Conservation (phyloP, 1,284 basidiomycete genomes). For the Ceratobasidium sp. region DNA sequence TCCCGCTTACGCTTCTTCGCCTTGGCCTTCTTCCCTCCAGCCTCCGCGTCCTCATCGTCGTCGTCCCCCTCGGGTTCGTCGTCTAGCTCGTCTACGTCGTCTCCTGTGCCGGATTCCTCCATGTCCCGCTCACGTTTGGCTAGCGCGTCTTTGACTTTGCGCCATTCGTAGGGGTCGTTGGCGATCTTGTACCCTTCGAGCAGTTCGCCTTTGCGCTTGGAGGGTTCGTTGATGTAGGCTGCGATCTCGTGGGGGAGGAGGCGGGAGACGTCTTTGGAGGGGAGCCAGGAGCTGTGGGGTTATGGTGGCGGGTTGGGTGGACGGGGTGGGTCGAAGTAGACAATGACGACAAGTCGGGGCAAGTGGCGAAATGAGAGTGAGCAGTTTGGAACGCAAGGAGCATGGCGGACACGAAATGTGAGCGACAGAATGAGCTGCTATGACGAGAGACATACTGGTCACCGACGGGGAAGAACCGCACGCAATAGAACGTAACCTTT, state of each 20-base stretch:
- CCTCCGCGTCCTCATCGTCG: constrained; percentile 63
- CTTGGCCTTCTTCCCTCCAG: constrained; percentile 59
- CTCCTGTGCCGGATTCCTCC: constrained; percentile 71
- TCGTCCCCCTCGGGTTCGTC: constrained; percentile 70
- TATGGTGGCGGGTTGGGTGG: constrained; percentile 46
- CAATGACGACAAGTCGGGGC: constrained; percentile 4
- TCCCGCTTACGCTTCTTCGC: constrained; percentile 63
- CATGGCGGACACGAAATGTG: too few species aligned
- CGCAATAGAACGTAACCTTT: constrained; percentile 80
- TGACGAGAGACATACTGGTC: constrained; percentile 26
- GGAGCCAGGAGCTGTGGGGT: constrained; percentile 82
- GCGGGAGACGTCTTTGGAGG: constrained; percentile 83
- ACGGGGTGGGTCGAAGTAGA: constrained; percentile 29
- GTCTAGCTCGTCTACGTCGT: constrained; percentile 76
- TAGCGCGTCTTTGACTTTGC: constrained; percentile 63
- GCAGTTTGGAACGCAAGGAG: too few species aligned
- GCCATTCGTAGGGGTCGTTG: constrained; percentile 83
- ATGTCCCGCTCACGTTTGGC: constrained; percentile 57
- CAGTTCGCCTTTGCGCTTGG: constrained; percentile 83
- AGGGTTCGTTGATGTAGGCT: constrained; percentile 80
- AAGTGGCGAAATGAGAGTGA: neutral
- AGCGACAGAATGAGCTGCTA: neutral
- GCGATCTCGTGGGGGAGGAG: constrained; percentile 87
- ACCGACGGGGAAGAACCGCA: constrained; percentile 90
- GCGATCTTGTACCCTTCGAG: constrained; percentile 86